phyloP scores from a whole-genome alignment of 176 grass and related monocot genomes.

The Phyllostachys edulis region DNA sequence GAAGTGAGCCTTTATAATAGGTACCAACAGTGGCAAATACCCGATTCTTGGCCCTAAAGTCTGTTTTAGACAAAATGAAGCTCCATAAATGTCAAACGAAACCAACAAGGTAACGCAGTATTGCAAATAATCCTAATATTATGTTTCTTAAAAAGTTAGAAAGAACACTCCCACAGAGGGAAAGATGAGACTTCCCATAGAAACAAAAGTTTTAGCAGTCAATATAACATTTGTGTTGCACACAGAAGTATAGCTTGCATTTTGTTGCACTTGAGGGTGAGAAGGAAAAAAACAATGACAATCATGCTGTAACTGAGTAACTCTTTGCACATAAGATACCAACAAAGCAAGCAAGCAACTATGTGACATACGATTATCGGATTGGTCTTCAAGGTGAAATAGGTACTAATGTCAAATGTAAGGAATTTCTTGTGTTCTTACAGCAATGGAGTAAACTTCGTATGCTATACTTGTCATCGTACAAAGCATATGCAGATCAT shows the following conservation, averaged over 20 bases:
- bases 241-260: neutral
- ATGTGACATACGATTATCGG: neutral
- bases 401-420: neutral
- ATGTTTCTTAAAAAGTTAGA: neutral
- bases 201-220: neutral
- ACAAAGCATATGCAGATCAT: neutral
- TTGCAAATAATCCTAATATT: neutral
- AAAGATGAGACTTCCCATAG: neutral
- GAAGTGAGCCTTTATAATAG: constrained; percentile 91
- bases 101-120: neutral
- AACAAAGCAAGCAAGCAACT: neutral
- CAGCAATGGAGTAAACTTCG: neutral
- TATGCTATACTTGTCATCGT: neutral
- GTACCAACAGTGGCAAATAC: constrained; percentile 76
- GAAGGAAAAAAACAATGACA: neutral
- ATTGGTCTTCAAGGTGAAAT: neutral
- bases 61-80: constrained; percentile 42
- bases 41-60: constrained; percentile 80
- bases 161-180: neutral
- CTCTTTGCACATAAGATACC: neutral
- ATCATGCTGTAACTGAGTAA: neutral
- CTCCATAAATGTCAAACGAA: neutral
- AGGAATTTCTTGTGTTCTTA: neutral
- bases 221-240: neutral
- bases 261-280: neutral